Percentiles rank a stretch among this genome's conserved stretches.
These are phyloP conservation scores for Stagonosporopsis rhizophila DNA, from an alignment of 2,329 filamentous ascomycete species.

Conservation along the genomic window DNA sequence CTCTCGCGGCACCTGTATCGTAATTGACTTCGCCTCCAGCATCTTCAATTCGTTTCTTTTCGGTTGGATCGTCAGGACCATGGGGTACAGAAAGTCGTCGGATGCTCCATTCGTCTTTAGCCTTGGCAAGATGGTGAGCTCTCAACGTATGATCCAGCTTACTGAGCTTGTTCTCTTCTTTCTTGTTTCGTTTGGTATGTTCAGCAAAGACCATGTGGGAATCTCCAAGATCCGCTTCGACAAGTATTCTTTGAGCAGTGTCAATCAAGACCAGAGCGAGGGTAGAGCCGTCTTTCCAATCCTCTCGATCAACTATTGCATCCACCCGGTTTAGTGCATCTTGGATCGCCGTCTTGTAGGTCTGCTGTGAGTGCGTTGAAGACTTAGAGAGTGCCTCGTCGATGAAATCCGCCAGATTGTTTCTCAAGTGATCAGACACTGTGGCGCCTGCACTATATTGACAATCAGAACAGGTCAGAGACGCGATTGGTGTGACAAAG, in stretches of 20 bases:
- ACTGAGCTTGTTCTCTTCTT: constrained; percentile 10
- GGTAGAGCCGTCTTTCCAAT: constrained; percentile 33
- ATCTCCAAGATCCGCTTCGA: constrained; percentile 34
- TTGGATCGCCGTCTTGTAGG: constrained; percentile 33
- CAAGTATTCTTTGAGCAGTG: constrained; percentile 28
- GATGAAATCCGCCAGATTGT: constrained; percentile 28
- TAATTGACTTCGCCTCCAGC: constrained; percentile 34
- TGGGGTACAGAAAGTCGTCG: constrained; percentile 30
- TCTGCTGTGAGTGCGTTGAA: constrained; percentile 22
- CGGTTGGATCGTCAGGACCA: constrained; percentile 25
- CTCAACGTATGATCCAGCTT: constrained; percentile 15
- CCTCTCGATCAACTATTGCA: constrained; percentile 23
- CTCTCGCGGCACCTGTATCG: constrained; percentile 28
- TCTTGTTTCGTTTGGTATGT: constrained; percentile 10
- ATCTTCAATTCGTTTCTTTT: constrained; percentile 33
- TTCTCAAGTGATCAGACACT: constrained; percentile 24
- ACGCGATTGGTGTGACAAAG: not conserved
- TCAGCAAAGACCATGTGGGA: constrained; percentile 31
- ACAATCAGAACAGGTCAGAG: constrained; percentile 2
- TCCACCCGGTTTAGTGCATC: constrained; percentile 31
- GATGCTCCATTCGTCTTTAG: constrained; percentile 27
- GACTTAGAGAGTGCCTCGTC: constrained; percentile 26
- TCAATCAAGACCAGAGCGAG: constrained; percentile 33
- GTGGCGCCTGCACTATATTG: constrained; percentile 27
- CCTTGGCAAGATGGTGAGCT: constrained; percentile 15